Percentiles rank a stretch among this genome's conserved stretches.
phyloP scores from a whole-genome alignment of 331 rosid species.

The Saraca asoca region DNA sequence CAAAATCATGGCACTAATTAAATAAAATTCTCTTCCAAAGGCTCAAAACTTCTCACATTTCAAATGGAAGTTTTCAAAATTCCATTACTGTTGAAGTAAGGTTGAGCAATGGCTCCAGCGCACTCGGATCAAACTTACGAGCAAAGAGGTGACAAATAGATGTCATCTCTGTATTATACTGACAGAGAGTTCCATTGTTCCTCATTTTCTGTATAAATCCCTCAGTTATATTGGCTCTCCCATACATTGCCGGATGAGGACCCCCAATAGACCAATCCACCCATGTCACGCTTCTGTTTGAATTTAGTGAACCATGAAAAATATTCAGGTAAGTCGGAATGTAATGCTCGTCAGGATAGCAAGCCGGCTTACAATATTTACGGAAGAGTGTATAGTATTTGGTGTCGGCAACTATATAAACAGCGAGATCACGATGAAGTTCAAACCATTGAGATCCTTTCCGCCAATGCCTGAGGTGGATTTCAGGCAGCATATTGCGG shows the following conservation, averaged over 20 bases:
- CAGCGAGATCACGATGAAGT: slow-evolving; percentile 65
- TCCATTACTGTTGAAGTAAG: slow-evolving; percentile 64
- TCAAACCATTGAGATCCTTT: slow-evolving; percentile 98
- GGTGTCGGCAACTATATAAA: slow-evolving; percentile 59
- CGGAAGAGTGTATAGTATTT: slow-evolving; percentile 61
- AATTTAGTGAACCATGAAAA: slow-evolving; percentile 71
- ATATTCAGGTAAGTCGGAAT: slow-evolving; percentile 80
- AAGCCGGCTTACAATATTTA: slow-evolving; percentile 82
- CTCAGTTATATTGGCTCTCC: slow-evolving; percentile 52
- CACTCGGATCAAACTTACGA: slow-evolving; percentile 72
- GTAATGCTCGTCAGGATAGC: slow-evolving; percentile 96
- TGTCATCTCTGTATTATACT: slow-evolving; percentile 66
- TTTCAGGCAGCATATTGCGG: slow-evolving; percentile 81
- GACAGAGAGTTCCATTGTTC: slow-evolving; percentile 63
- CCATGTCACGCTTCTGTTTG: slow-evolving; percentile 88
- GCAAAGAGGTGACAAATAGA: slow-evolving; percentile 86
- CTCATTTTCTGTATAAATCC: slow-evolving; percentile 62
- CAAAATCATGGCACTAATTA: slow-evolving; percentile 12
- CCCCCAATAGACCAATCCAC: slow-evolving; percentile 91
- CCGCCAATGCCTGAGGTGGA: slow-evolving; percentile 79
- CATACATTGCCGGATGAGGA: slow-evolving; percentile 82
- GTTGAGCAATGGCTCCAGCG: slow-evolving; percentile 68
- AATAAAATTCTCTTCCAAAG: slow-evolving; percentile 22
- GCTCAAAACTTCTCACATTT: not conserved
- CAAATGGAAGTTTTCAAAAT: slow-evolving; percentile 41